Evolutionary conservation across 257 asterid genomes (phyloP).

Genomic region (Gardenia jasminoides): DNA sequence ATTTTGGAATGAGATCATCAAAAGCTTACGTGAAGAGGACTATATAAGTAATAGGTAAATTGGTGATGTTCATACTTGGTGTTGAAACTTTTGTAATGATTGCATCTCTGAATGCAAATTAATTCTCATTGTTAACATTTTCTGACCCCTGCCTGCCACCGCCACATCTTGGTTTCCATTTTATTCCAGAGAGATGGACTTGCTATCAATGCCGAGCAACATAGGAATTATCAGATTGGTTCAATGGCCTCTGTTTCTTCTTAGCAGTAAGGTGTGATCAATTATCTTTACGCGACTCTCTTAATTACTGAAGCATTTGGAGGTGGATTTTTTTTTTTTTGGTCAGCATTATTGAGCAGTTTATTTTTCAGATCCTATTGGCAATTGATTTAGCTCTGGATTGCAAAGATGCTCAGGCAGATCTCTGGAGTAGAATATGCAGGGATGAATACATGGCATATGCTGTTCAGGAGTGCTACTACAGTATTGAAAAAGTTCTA

Average conservation of each 20-base stretch:
- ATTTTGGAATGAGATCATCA: conserved; percentile 95
- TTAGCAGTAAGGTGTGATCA: conserved; percentile 82
- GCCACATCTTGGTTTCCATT: background rate
- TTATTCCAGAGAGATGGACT: conserved; percentile 85
- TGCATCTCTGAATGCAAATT: background rate
- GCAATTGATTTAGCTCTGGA: conserved; percentile 97
- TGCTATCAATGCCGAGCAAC: conserved; percentile 97
- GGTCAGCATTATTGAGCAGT: conserved; percentile 14
- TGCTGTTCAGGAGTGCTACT: conserved; percentile 95
- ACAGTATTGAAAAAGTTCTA: conserved; percentile 79
- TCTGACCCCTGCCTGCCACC: background rate
- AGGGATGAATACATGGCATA: conserved; percentile 98
- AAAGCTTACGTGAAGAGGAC: conserved; percentile 96
- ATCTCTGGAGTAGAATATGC: conserved; percentile 86
- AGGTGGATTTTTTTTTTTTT: conserved; percentile 12
- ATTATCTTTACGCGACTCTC: conserved; percentile 6
- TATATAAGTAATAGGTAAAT: conserved; percentile 81
- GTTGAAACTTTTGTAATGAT: background rate
- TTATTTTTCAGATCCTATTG: conserved; percentile 67
- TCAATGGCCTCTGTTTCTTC: conserved; percentile 98
- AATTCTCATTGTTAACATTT: conserved; percentile 1
- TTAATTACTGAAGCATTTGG: conserved; percentile 3
- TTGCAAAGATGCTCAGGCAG: conserved; percentile 88
- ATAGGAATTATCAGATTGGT: conserved; percentile 82
- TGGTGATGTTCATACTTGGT: conserved; percentile 11